These are phyloP conservation scores for rapeseed (Brassica napus) DNA, from an alignment of 345 rosid species.

Conservation along the genomic window Da-Ae NC_063450.1:25561001-25561500, in stretches of 20 bases:
- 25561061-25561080: slow-evolving; percentile 95
- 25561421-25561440: slow-evolving; percentile 76
- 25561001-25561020: slow-evolving; percentile 68
- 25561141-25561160: slow-evolving; percentile 42
- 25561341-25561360: slow-evolving; percentile 47
- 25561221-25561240: slow-evolving; percentile 67
- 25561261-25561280: slow-evolving; percentile 44
- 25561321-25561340: slow-evolving; percentile 79
- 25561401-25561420: slow-evolving; percentile 75
- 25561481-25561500: slow-evolving; percentile 84
- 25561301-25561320: slow-evolving; percentile 91
- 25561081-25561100: slow-evolving; percentile 85
- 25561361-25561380: slow-evolving; percentile 86
- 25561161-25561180: slow-evolving; percentile 58
- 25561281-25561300: slow-evolving; percentile 57
- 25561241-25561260: slow-evolving; percentile 48
- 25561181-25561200: slow-evolving; percentile 73
- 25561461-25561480: slow-evolving; percentile 74
- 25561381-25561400: slow-evolving; percentile 69
- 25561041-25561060: slow-evolving; percentile 64
- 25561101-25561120: slow-evolving; percentile 69
- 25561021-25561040: slow-evolving; percentile 67
- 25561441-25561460: slow-evolving; percentile 61
- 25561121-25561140: slow-evolving; percentile 72
- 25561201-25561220: slow-evolving; percentile 70